Base-by-base conservation (phyloP, 306 rosid species). In the Aeschynomene evenia region DNA sequence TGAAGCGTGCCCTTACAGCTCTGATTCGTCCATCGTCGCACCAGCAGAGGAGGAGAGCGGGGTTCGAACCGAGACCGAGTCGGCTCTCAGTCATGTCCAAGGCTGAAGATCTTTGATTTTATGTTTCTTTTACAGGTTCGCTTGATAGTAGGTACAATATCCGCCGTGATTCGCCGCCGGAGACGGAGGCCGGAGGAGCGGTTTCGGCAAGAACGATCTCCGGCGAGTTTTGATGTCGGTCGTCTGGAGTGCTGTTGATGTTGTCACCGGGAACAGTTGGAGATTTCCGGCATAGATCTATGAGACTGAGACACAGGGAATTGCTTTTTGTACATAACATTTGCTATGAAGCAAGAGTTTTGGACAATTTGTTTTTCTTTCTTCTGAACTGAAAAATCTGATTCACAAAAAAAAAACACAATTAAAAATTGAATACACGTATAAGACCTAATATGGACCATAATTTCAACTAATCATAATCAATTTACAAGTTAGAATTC, bases 11-110 rank as follows among this genome's bases (percentile, higher is more conserved):
- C 5, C 54, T 95, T 16, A 87, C 99, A 0, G 89, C 99, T 1
- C 67, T 91, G 76, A 95, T 95, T 71, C 89, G 99, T 0, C 99
- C 99, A 2, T 91, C 96, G 2, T 91, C 99, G 6, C 99, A 95
- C 43, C 97, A 95, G 34, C 96, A 82, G 76, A 62, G 85, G 72
- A 80, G 99, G 18, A 83, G 97, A 63, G 68, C 88, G 7, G 82
- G 76, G 8, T 95, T 84, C 7, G 87, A 83, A 71, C 87, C 99
- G 2, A 71, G 91, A 20, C 86, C 80, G 15, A 95, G 97, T 70
- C 95, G 97, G 2, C 97, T 95, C 63, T 85, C 88, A 2, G 53
- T 79, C 76, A 87, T 84, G 95, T 74, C 83, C 43, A 89, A 80
- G 82, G 84, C 87, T 5, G 77, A 78, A 6, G 81, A 73, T 75